Conservation (phyloP, 306 rosid genomes). For the Canavalia ensiformis region DNA sequence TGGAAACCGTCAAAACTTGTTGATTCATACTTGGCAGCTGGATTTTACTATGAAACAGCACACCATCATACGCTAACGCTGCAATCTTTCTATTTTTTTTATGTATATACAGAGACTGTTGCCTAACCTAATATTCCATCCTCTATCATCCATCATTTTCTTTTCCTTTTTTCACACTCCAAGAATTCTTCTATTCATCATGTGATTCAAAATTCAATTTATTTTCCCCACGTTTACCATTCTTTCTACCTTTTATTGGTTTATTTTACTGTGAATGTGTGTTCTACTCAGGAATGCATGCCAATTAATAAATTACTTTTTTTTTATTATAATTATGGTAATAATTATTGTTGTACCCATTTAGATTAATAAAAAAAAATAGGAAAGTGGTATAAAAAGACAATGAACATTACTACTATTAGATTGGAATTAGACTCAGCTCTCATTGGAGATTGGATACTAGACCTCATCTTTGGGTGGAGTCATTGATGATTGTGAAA, state of each 20-base stretch:
- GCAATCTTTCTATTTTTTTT: not conserved
- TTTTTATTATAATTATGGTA: too few species aligned
- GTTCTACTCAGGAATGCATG: too few species aligned
- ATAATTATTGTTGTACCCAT: not conserved
- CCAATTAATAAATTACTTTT: too few species aligned
- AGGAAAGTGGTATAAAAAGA: not conserved
- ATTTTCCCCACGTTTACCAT: slow-evolving; percentile 17
- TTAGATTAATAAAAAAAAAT: not conserved
- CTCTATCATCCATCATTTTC: not conserved
- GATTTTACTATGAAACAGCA: slow-evolving; percentile 31
- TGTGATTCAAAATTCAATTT: slow-evolving; percentile 29
- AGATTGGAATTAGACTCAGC: not conserved
- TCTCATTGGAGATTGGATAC: not conserved
- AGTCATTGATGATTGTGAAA: not conserved
- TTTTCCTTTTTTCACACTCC: slow-evolving; percentile 36
- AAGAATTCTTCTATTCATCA: slow-evolving; percentile 35
- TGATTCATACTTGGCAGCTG: slow-evolving; percentile 36
- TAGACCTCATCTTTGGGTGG: not conserved
- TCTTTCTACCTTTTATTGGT: not conserved
- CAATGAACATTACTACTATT: not conserved
- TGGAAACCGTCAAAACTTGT: slow-evolving; percentile 8
- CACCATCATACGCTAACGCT: not conserved
- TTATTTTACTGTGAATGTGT: not conserved
- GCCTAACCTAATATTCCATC: slow-evolving; percentile 44
- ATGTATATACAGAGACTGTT: slow-evolving; percentile 16